These are phyloP conservation scores for Euphorbia peplus DNA, from an alignment of 345 rosid genomes.

Conservation along the genomic window DNA sequence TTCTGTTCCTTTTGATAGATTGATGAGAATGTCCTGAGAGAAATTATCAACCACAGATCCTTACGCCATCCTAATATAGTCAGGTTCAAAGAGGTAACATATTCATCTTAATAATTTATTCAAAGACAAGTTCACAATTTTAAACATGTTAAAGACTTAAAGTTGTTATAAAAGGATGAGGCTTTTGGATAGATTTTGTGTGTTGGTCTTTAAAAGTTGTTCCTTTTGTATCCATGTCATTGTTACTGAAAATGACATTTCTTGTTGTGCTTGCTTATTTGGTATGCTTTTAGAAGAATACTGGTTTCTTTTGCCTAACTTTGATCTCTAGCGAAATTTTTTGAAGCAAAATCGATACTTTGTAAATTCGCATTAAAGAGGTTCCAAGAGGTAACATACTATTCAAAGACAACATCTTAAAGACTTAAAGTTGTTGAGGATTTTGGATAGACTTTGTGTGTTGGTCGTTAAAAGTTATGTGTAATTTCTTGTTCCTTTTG, in stretches of 20 bases:
- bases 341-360: no score
- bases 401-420: background rate
- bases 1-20: constrained; percentile 45
- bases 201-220: background rate
- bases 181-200: background rate
- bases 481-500: background rate
- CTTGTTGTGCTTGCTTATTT: background rate
- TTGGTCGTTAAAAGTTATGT: background rate
- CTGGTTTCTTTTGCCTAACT: background rate
- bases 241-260: background rate
- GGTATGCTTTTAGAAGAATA: background rate
- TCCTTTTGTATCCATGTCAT: background rate
- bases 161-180: background rate
- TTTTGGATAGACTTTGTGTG: background rate
- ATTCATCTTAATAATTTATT: background rate
- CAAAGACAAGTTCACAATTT: background rate
- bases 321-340: background rate
- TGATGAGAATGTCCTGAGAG: constrained; percentile 95
- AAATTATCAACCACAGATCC: constrained; percentile 86
- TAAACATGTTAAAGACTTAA: constrained; percentile 5
- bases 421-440: background rate
- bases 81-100: constrained; percentile 84
- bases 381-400: constrained; percentile 77
- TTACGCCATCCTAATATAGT: constrained; percentile 89
- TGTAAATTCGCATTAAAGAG: no score